Evolutionary conservation across 371 early-diverging fungal genomes (phyloP).

Genomic region (Dinochytrium kinnereticum): DNA sequence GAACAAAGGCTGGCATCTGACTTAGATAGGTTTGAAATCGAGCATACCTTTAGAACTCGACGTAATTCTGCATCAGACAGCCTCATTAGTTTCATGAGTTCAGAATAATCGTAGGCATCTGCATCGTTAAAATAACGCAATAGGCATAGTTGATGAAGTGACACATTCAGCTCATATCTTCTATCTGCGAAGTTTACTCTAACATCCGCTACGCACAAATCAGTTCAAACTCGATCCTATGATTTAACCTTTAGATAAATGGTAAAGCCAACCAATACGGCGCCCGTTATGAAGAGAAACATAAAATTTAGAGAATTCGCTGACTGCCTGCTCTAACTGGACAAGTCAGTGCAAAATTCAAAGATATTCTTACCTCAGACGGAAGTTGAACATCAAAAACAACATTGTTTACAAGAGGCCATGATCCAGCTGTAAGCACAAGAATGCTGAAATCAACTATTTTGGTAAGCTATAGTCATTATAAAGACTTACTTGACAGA

Average conservation of each 20-base stretch:
- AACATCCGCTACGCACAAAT: conserved; percentile 75
- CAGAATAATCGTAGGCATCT: conserved; percentile 50
- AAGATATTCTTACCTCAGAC: conserved; percentile 55
- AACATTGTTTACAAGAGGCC: conserved; percentile 77
- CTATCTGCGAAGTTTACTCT: conserved; percentile 69
- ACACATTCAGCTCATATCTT: conserved; percentile 81
- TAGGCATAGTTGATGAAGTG: conserved; percentile 77
- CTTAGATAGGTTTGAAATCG: not conserved
- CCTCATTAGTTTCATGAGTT: conserved; percentile 52
- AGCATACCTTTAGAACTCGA: conserved; percentile 61
- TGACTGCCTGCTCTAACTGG: conserved; percentile 70
- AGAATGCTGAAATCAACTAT: conserved; percentile 75
- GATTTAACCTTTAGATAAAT: conserved; percentile 73
- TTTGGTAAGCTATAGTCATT: not conserved
- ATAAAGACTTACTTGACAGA: conserved; percentile 31
- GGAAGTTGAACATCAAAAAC: conserved; percentile 68
- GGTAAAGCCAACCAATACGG: conserved; percentile 85
- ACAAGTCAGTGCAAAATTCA: conserved; percentile 1
- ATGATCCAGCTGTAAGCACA: conserved; percentile 87
- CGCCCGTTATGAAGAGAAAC: conserved; percentile 77
- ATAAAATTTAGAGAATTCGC: conserved; percentile 79
- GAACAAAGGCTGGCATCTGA: conserved; percentile 14
- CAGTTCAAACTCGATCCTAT: not conserved
- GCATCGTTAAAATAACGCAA: conserved; percentile 73
- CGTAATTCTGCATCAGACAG: conserved; percentile 60